A percentile compares a stretch with the other conserved stretches of the same genome.
phyloP scores from a whole-genome alignment of 176 grass and related monocot species.

The Secale cereale region DNA sequence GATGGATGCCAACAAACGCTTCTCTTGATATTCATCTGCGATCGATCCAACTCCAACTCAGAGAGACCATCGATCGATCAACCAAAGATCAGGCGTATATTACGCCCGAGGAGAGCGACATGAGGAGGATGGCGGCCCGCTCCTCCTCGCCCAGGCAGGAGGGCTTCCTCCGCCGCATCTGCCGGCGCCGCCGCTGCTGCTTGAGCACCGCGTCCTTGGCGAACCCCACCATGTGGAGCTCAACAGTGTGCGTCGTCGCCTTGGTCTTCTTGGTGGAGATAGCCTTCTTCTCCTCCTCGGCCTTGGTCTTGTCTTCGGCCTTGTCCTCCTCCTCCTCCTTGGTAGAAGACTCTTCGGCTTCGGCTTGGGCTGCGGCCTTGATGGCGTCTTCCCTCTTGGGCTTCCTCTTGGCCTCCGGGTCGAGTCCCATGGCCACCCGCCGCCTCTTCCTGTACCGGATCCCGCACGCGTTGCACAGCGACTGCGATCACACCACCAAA shows the following conservation, averaged over 20 bases:
- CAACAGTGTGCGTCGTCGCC: constrained; percentile 21
- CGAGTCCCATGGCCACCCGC: constrained; percentile 40
- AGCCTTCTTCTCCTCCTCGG: neutral
- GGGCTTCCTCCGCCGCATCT: constrained; percentile 37
- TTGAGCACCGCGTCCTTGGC: constrained; percentile 39
- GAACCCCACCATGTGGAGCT: constrained; percentile 43
- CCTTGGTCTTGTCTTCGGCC: neutral
- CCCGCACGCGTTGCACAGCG: constrained; percentile 90
- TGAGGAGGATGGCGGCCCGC: constrained; percentile 71
- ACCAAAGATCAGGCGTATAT: constrained; percentile 46
- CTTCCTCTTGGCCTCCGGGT: constrained; percentile 10
- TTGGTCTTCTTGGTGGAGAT: neutral
- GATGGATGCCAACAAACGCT: neutral
- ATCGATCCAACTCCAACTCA: too few relatives aligned
- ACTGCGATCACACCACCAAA: constrained; percentile 25
- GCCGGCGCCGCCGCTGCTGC: constrained; percentile 25
- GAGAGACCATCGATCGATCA: too few relatives aligned
- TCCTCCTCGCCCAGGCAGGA: constrained; percentile 58
- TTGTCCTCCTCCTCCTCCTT: neutral
- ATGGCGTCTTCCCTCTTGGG: neutral
- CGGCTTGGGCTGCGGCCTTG: neutral
- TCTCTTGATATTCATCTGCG: too few relatives aligned
- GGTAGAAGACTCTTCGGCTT: neutral
- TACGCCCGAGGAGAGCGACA: constrained; percentile 77
- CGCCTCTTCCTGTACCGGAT: constrained; percentile 92